Conservation (phyloP, 345 rosid species). For the Camelina sativa region DNA sequence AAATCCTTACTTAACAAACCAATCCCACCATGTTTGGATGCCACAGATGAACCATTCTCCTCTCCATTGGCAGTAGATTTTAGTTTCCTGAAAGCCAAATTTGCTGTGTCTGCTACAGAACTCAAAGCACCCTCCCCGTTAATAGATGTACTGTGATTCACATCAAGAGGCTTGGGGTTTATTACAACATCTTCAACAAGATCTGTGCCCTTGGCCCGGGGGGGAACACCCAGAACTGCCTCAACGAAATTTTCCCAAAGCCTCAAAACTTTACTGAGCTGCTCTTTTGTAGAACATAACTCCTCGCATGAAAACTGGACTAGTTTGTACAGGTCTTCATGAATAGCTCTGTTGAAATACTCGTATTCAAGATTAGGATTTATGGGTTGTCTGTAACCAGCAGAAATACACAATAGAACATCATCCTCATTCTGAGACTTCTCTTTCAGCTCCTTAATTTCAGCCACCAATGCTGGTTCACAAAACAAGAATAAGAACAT, state of each 20-base stretch:
- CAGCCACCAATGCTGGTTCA: slow-evolving; percentile 78
- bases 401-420: slow-evolving; percentile 69
- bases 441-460: slow-evolving; percentile 88
- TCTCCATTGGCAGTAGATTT: slow-evolving; percentile 53
- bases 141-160: slow-evolving; percentile 48
- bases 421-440: slow-evolving; percentile 78
- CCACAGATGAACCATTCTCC: slow-evolving; percentile 49
- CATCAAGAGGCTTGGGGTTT: slow-evolving; percentile 41
- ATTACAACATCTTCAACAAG: slow-evolving; percentile 51
- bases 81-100: slow-evolving; percentile 50
- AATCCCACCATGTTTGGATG: slow-evolving; percentile 49
- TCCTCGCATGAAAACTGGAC: slow-evolving; percentile 93
- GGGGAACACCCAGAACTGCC: slow-evolving; percentile 72
- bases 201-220: slow-evolving; percentile 50
- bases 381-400: slow-evolving; percentile 73
- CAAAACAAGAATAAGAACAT: slow-evolving; percentile 21
- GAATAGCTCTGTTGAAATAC: slow-evolving; percentile 60
- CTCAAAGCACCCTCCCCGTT: slow-evolving; percentile 57
- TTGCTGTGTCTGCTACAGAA: slow-evolving; percentile 47
- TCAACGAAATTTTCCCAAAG: slow-evolving; percentile 90
- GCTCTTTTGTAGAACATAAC: slow-evolving; percentile 91
- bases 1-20: slow-evolving; percentile 55
- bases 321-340: slow-evolving; percentile 85
- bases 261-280: slow-evolving; percentile 78
- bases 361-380: slow-evolving; percentile 69